Percentiles rank a stretch among this genome's conserved stretches.
Conservation (phyloP, 768 basidiomycete species). For the Phylloporus sp. region DNA sequence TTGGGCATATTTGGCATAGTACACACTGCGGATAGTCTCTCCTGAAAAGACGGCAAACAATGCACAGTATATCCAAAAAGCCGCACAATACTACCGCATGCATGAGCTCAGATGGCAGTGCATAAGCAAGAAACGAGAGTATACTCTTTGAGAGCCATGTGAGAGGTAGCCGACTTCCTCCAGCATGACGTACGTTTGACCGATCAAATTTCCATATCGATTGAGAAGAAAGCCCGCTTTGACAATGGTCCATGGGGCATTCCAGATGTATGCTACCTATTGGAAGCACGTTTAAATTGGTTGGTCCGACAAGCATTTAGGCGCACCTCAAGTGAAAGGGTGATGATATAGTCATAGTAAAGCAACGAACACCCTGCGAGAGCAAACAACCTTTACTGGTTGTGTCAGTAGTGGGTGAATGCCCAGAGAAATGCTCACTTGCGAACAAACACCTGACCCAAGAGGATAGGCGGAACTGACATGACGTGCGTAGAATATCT, state of each 20-base stretch:
- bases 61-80: background rate
- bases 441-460: background rate
- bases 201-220: conserved; percentile 9
- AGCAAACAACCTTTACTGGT: background rate
- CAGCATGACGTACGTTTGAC: conserved; percentile 4
- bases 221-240: conserved; percentile 9
- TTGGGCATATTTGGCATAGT: background rate
- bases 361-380: conserved; percentile 5
- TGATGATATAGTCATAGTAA: conserved; percentile 10
- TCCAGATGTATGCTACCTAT: conserved; percentile 2
- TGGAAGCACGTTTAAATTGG: background rate
- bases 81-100: background rate
- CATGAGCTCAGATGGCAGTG: background rate
- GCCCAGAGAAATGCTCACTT: background rate
- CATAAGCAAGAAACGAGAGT: background rate
- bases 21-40: background rate
- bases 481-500: background rate
- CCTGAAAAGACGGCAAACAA: background rate
- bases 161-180: conserved; percentile 4
- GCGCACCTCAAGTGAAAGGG: conserved; percentile 10
- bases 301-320: background rate
- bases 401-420: background rate
- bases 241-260: conserved; percentile 2
- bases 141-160: conserved; percentile 2
- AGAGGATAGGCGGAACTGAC: background rate